These are phyloP conservation scores for Lunularia cruciata DNA, from an alignment of 225 moss, liverwort and hornwort species.

Conservation along the genomic window DNA sequence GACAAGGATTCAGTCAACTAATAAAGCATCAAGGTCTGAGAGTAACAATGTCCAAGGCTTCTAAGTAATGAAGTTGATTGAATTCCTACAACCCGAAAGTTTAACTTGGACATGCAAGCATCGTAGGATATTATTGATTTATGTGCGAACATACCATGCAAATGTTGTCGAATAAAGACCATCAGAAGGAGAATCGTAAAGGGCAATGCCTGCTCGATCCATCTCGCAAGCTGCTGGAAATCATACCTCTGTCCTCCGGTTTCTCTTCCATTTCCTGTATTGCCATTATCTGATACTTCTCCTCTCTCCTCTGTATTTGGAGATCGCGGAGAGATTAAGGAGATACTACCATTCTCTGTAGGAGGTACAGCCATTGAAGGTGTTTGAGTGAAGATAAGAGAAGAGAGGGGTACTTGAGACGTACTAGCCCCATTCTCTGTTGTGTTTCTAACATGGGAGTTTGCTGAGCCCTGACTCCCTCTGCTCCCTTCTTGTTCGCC, in stretches of 20 bases:
- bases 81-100: too few species aligned
- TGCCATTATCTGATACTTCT: conserved; percentile 59
- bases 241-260: conserved; percentile 79
- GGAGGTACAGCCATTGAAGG: conserved; percentile 68
- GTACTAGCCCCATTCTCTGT: conserved; percentile 54
- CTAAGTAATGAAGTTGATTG: too few species aligned
- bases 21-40: too few species aligned
- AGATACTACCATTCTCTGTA: conserved; percentile 31
- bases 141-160: conserved; percentile 59
- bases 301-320: conserved; percentile 72
- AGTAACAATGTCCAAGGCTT: too few species aligned
- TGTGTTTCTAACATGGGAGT: conserved; percentile 52
- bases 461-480: conserved; percentile 50
- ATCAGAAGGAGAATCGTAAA: conserved; percentile 86
- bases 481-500: conserved; percentile 75
- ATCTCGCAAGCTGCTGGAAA: conserved; percentile 90
- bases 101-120: not conserved
- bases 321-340: conserved; percentile 53
- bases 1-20: too few species aligned
- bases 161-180: conserved; percentile 95
- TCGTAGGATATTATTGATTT: not conserved
- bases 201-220: conserved; percentile 97
- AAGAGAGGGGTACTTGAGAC: conserved; percentile 58
- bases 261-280: conserved; percentile 71
- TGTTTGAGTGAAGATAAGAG: too few species aligned